Percentiles rank a stretch among this genome's conserved stretches.
Conservation (phyloP, 352 stramenopile genomes). For the Phytopythium aichiense region DNA sequence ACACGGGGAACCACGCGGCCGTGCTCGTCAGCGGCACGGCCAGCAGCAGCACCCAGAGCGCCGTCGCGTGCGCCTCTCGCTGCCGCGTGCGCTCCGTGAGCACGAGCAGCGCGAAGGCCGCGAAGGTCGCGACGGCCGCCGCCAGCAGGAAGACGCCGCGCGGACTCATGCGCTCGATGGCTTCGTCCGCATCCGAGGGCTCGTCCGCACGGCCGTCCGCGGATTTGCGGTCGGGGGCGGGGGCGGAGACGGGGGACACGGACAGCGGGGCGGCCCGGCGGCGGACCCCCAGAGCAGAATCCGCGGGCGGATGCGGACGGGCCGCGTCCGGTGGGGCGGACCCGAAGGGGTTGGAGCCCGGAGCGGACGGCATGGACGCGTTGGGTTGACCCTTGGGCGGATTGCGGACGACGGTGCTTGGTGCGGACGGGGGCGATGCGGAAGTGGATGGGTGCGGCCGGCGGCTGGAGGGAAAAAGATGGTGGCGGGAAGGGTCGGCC, state of each 20-base stretch:
- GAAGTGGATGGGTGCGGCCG: too few relatives aligned
- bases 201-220: too few relatives aligned
- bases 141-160: conserved; percentile 53
- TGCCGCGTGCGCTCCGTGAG: conserved; percentile 48
- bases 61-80: conserved; percentile 26
- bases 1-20: conserved; percentile 52
- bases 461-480: too few relatives aligned
- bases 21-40: conserved; percentile 53
- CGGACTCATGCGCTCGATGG: conserved; percentile 30
- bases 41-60: conserved; percentile 43
- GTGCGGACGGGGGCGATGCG: too few relatives aligned
- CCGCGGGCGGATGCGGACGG: not conserved
- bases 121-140: conserved; percentile 53
- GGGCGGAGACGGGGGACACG: not conserved
- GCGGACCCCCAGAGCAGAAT: not conserved
- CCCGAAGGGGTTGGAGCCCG: not conserved
- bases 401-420: not conserved
- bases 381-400: not conserved
- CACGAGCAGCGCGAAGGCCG: conserved; percentile 58
- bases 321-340: not conserved
- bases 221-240: not conserved
- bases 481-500: too few relatives aligned
- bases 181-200: not conserved
- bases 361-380: not conserved
- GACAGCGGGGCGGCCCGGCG: not conserved